A percentile compares a stretch with the other conserved stretches of the same genome.
phyloP scores from a whole-genome alignment of 2,329 filamentous ascomycete genomes.

The Mollisiaceae sp. region DNA sequence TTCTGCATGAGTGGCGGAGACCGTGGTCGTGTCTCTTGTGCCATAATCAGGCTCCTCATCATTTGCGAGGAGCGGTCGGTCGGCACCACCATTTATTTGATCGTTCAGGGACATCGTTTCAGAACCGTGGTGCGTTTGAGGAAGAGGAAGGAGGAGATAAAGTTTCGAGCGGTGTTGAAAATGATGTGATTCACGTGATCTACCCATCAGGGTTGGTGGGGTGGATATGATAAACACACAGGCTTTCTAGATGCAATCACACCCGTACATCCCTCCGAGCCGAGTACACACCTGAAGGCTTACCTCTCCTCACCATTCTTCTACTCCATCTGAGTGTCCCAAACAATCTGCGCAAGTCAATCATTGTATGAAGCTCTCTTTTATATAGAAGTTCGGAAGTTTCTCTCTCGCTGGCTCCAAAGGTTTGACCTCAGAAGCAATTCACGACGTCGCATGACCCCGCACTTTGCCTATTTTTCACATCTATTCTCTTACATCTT shows the following conservation, averaged over 20 bases:
- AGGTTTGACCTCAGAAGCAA: too few relatives aligned
- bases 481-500: too few relatives aligned
- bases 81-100: not conserved
- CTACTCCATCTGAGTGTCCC: too few relatives aligned
- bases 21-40: not conserved
- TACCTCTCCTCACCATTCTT: too few relatives aligned
- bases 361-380: too few relatives aligned
- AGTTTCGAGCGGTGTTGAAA: not conserved
- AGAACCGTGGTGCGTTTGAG: not conserved
- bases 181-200: constrained; percentile 7
- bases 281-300: not conserved
- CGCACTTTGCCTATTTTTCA: too few relatives aligned
- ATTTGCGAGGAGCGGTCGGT: not conserved
- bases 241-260: not conserved
- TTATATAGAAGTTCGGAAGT: too few relatives aligned
- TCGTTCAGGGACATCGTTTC: not conserved
- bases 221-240: too few relatives aligned
- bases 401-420: too few relatives aligned
- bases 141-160: not conserved
- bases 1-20: not conserved
- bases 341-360: too few relatives aligned
- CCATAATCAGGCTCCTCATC: not conserved
- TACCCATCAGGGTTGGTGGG: not conserved
- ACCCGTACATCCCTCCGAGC: not conserved
- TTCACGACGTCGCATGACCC: too few relatives aligned